Percentiles rank a stretch among this genome's conserved stretches.
Evolutionary conservation across 2,329 filamentous ascomycete genomes (phyloP).

Genomic region (Rosellinia necatrix): DNA sequence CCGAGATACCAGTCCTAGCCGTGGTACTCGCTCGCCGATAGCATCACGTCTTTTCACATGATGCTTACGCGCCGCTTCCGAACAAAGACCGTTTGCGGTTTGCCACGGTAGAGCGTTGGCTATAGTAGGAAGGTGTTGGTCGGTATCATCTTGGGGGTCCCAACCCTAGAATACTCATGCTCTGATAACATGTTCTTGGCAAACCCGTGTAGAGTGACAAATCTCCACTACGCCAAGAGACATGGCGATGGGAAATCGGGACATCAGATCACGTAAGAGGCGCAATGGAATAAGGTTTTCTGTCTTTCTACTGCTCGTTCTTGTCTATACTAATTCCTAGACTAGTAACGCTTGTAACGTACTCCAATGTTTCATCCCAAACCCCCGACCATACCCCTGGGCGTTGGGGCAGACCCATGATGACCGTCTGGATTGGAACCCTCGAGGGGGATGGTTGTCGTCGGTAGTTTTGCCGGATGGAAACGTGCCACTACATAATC

Average conservation of each 20-base stretch:
- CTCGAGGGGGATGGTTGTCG: neutral
- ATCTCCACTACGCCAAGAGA: slow-evolving; percentile 15
- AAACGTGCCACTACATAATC: slow-evolving; percentile 10
- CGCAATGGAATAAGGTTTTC: no score
- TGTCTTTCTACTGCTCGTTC: no score
- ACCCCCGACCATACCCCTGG: neutral
- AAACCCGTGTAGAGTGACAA: slow-evolving; percentile 13
- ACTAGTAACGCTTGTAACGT: neutral
- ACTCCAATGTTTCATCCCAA: slow-evolving; percentile 1
- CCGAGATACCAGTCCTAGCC: neutral
- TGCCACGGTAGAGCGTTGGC: slow-evolving; percentile 1
- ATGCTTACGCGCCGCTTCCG: neutral
- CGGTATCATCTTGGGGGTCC: neutral
- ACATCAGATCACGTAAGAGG: neutral
- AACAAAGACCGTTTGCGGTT: neutral
- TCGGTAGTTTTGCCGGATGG: slow-evolving; percentile 3
- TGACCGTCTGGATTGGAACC: neutral
- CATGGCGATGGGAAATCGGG: neutral
- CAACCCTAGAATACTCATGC: slow-evolving; percentile 4
- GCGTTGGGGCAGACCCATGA: neutral
- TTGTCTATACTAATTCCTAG: neutral
- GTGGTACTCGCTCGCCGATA: neutral
- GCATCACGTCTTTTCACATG: slow-evolving; percentile 7
- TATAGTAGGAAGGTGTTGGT: slow-evolving; percentile 19
- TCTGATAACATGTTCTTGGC: slow-evolving; percentile 21